These are phyloP conservation scores for Fusarium aywerte DNA, from an alignment of 2,329 filamentous ascomycete species.

Conservation along the genomic window DNA sequence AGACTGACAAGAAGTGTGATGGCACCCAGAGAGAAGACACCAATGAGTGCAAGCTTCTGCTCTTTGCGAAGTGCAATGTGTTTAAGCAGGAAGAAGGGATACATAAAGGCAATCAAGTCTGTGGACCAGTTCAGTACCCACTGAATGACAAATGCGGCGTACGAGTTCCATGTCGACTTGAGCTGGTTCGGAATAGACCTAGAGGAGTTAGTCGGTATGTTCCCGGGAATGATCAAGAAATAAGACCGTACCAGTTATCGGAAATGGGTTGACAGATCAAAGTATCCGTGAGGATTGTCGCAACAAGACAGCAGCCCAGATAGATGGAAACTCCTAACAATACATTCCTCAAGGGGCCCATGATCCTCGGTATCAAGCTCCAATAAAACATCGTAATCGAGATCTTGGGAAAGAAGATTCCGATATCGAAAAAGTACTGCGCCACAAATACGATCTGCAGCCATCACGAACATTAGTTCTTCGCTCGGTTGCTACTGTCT, in stretches of 20 bases:
- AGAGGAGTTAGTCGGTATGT: rapidly evolving
- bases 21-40: constrained; percentile 15
- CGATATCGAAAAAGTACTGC: constrained; percentile 17
- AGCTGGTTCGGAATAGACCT: constrained; percentile 23
- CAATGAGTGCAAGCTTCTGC: constrained; percentile 13
- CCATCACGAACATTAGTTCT: background rate
- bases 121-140: constrained; percentile 22
- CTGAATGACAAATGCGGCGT: constrained; percentile 10
- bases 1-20: constrained; percentile 10
- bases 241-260: constrained; percentile 1
- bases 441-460: constrained; percentile 13
- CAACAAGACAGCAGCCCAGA: background rate
- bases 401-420: constrained; percentile 19
- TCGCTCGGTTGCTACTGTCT: rapidly evolving
- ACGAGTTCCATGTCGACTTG: constrained; percentile 16
- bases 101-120: constrained; percentile 3
- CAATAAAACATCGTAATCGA: constrained; percentile 22
- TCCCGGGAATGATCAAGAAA: rapidly evolving
- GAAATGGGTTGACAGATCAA: constrained; percentile 7
- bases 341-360: background rate
- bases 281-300: constrained; percentile 14
- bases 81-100: constrained; percentile 18
- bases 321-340: constrained; percentile 7
- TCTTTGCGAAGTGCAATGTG: constrained; percentile 7
- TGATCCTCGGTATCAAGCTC: constrained; percentile 9